phyloP scores from a whole-genome alignment of 2,329 filamentous ascomycete species.

The Ascochyta clinopodiicola region DNA sequence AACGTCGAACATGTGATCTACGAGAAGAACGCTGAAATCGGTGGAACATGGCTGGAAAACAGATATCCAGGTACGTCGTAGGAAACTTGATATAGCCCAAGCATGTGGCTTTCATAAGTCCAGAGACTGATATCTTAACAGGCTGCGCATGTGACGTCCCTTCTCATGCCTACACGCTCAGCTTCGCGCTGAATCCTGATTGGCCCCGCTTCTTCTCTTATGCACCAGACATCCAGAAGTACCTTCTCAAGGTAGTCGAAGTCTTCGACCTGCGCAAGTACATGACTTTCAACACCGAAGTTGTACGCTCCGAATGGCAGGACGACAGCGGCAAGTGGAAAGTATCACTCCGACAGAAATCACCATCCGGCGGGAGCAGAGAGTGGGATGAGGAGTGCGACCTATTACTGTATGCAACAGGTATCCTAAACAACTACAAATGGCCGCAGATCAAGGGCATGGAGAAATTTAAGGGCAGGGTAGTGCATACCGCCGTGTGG shows the following conservation, averaged over 20 bases:
- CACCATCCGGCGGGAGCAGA: slow-evolving; percentile 38
- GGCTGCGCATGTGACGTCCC: slow-evolving; percentile 56
- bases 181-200: slow-evolving; percentile 55
- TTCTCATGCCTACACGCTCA: slow-evolving; percentile 54
- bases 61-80: slow-evolving; percentile 39
- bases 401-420: slow-evolving; percentile 53
- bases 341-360: slow-evolving; percentile 55
- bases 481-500: slow-evolving; percentile 56
- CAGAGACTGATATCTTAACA: slow-evolving; percentile 6
- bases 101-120: background rate
- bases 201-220: slow-evolving; percentile 58
- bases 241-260: slow-evolving; percentile 57
- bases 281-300: slow-evolving; percentile 60
- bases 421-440: slow-evolving; percentile 51
- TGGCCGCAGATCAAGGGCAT: slow-evolving; percentile 51
- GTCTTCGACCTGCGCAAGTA: slow-evolving; percentile 59
- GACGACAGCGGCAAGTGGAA: slow-evolving; percentile 58
- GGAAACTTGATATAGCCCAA: background rate
- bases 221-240: slow-evolving; percentile 56
- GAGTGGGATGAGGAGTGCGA: slow-evolving; percentile 55
- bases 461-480: slow-evolving; percentile 54
- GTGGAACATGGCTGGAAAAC: slow-evolving; percentile 57
- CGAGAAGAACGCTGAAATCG: slow-evolving; percentile 55
- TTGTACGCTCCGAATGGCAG: slow-evolving; percentile 57
- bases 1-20: slow-evolving; percentile 58